These are phyloP conservation scores for Luffa aegyptiaca DNA, from an alignment of 306 rosid species.

Conservation along the genomic window DNA sequence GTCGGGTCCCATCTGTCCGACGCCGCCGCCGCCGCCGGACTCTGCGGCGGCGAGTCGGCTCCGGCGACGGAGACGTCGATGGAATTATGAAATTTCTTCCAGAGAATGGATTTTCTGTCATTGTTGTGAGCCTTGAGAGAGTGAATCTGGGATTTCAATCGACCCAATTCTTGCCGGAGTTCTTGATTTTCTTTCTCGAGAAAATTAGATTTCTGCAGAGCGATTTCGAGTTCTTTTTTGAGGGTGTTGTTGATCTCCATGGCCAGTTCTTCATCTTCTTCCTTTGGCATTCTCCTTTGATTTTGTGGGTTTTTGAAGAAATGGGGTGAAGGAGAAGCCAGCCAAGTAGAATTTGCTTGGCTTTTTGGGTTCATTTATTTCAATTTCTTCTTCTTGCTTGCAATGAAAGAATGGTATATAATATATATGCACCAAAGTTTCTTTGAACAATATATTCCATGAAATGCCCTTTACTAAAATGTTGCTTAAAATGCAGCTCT, in stretches of 20 bases:
- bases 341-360: background rate
- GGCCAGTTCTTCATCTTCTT: constrained; percentile 23
- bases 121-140: constrained; percentile 57
- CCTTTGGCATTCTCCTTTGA: constrained; percentile 29
- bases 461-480: background rate
- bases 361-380: background rate
- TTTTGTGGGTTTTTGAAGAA: background rate
- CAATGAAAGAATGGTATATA: constrained; percentile 38
- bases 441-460: background rate
- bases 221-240: constrained; percentile 43
- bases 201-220: constrained; percentile 34
- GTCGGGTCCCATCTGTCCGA: constrained; percentile 16
- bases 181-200: constrained; percentile 74
- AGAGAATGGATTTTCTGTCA: constrained; percentile 68
- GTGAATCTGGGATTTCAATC: constrained; percentile 47
- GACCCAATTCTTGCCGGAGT: constrained; percentile 49
- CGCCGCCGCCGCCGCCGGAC: constrained; percentile 8
- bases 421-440: constrained; percentile 12
- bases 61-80: constrained; percentile 28
- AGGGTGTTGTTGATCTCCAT: constrained; percentile 28
- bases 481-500: background rate
- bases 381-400: constrained; percentile 20
- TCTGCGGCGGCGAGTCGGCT: constrained; percentile 28
- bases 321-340: background rate
- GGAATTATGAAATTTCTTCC: constrained; percentile 80